Percentiles rank a stretch among this genome's conserved stretches.
Evolutionary conservation across 1,284 basidiomycete species (phyloP).

Genomic region (Cystobasidium pallidum): DNA sequence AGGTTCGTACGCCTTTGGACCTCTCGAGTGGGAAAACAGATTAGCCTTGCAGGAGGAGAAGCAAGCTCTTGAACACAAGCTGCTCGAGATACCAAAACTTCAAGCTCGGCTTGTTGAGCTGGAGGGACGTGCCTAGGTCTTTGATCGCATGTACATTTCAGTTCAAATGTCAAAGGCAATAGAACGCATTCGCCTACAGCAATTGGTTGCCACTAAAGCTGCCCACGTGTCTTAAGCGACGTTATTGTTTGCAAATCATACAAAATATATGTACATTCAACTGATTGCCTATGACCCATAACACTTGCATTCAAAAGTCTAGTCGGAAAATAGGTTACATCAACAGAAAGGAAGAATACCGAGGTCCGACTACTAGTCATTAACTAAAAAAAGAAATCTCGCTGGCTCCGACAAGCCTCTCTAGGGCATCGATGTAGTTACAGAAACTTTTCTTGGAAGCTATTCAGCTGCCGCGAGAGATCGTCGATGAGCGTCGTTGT

Average conservation of each 20-base stretch:
- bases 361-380: too few species aligned
- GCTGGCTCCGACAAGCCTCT: too few species aligned
- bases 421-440: not conserved
- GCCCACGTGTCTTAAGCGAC: too few species aligned
- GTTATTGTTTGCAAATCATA: not conserved
- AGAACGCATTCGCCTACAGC: too few species aligned
- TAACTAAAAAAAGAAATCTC: too few species aligned
- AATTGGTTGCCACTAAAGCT: too few species aligned
- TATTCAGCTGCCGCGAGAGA: constrained; percentile 80
- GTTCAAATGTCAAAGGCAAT: too few species aligned
- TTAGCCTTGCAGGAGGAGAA: constrained; percentile 93
- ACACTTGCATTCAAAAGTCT: too few species aligned
- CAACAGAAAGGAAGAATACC: too few species aligned
- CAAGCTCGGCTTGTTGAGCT: constrained; percentile 75
- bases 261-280: not conserved
- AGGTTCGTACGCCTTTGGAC: constrained; percentile 68
- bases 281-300: not conserved
- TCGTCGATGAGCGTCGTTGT: constrained; percentile 84
- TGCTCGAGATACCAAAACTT: constrained; percentile 71
- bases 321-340: too few species aligned
- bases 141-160: not conserved
- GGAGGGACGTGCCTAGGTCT: not conserved
- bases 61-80: constrained; percentile 61
- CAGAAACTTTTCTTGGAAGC: constrained; percentile 76
- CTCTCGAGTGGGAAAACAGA: constrained; percentile 87